Evolutionary conservation across 2,329 filamentous ascomycete genomes (phyloP).

Genomic region (Fusarium sp.): DNA sequence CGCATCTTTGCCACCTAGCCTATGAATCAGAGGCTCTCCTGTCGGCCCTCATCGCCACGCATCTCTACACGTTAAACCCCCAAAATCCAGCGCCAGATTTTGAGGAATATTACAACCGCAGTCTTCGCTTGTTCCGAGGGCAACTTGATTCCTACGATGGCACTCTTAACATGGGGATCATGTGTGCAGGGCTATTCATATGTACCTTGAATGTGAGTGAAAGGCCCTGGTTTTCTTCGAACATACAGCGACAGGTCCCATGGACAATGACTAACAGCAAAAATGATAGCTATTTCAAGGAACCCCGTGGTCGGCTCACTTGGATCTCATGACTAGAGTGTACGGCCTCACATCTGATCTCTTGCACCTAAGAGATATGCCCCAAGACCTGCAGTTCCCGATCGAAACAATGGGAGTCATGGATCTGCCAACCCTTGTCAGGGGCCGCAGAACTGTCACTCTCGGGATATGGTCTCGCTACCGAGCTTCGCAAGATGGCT

Average conservation of each 20-base stretch:
- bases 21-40: slow-evolving; percentile 21
- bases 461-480: slow-evolving; percentile 29
- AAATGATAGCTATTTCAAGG: slow-evolving; percentile 29
- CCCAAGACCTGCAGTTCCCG: background rate
- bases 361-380: background rate
- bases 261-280: background rate
- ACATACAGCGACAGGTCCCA: background rate
- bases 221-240: background rate
- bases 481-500: slow-evolving; percentile 6
- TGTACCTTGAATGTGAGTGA: slow-evolving; percentile 29
- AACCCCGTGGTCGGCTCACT: slow-evolving; percentile 23
- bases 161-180: slow-evolving; percentile 2
- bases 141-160: slow-evolving; percentile 16
- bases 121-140: slow-evolving; percentile 21
- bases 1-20: slow-evolving; percentile 2
- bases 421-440: slow-evolving; percentile 37
- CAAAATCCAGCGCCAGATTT: slow-evolving; percentile 4
- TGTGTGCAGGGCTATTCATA: slow-evolving; percentile 22
- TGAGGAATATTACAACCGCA: slow-evolving; percentile 20
- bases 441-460: slow-evolving; percentile 16
- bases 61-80: slow-evolving; percentile 22
- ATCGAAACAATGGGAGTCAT: slow-evolving; percentile 36
- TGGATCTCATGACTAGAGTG: slow-evolving; percentile 32
- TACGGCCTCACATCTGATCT: slow-evolving; percentile 14
- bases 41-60: slow-evolving; percentile 20